A percentile compares a stretch with the other conserved stretches of the same genome.
These are phyloP conservation scores for Calonectria henricotiae DNA, from an alignment of 2,329 filamentous ascomycete species.

Conservation along the genomic window DNA sequence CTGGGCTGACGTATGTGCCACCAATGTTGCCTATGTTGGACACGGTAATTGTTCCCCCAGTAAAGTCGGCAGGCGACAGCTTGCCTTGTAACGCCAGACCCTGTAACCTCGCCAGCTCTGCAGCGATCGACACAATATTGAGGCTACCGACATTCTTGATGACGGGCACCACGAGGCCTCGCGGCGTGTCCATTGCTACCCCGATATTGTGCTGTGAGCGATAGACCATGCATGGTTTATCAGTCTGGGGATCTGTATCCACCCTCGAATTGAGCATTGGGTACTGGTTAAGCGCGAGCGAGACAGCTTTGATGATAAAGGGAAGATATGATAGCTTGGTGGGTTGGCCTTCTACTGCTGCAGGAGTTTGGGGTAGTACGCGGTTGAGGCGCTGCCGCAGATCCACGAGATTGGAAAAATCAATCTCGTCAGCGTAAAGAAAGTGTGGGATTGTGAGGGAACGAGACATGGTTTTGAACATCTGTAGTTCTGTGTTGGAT, in stretches of 20 bases:
- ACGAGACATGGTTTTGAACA: conserved; percentile 98
- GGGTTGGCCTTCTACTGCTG: conserved; percentile 65
- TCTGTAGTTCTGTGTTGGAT: conserved; percentile 86
- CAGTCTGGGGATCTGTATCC: conserved; percentile 70
- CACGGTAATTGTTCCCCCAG: conserved; percentile 92
- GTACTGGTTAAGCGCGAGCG: conserved; percentile 84
- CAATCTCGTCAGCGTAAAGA: conserved; percentile 91
- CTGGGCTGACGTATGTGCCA: conserved; percentile 90
- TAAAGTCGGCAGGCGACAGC: conserved; percentile 82
- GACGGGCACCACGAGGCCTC: conserved; percentile 91
- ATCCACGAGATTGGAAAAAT: conserved; percentile 82
- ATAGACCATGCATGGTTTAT: conserved; percentile 83
- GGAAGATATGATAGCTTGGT: conserved; percentile 90
- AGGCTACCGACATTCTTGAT: conserved; percentile 86
- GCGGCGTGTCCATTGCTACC: conserved; percentile 93
- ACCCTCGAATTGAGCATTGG: conserved; percentile 91
- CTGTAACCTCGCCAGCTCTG: conserved; percentile 83
- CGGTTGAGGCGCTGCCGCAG: conserved; percentile 84
- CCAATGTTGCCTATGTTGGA: conserved; percentile 98
- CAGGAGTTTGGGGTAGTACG: conserved; percentile 62
- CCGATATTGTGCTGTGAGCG: conserved; percentile 94
- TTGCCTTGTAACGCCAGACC: conserved; percentile 81
- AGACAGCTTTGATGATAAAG: conserved; percentile 97
- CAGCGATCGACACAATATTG: conserved; percentile 84
- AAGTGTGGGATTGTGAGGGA: conserved; percentile 95